These are phyloP conservation scores for Coelastrella sp. DNA, from an alignment of 139 green algal genomes.

Conservation along the genomic window DNA sequence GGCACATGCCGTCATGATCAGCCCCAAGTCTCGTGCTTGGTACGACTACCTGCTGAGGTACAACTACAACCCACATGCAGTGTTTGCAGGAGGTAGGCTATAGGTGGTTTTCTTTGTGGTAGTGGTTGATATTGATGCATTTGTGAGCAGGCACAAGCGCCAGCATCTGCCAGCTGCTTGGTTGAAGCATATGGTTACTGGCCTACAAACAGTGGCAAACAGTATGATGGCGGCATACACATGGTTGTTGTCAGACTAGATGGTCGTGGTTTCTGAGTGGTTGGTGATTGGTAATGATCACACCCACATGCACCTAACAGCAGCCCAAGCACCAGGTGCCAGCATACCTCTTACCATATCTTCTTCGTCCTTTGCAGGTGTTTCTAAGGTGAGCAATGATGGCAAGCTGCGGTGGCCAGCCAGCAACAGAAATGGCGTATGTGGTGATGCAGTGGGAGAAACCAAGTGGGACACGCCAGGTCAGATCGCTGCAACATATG, in stretches of 20 bases:
- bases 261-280: no score
- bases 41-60: conserved; percentile 37
- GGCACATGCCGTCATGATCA: conserved; percentile 41
- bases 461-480: conserved; percentile 38
- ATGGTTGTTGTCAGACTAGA: no score
- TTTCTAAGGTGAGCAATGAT: neutral
- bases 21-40: conserved; percentile 41
- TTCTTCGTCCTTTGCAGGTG: neutral
- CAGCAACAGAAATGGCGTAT: conserved; percentile 32
- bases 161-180: no score
- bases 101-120: no score
- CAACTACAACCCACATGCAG: conserved; percentile 52
- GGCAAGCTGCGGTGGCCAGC: conserved; percentile 38
- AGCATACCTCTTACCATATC: neutral
- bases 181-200: no score
- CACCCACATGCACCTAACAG: no score
- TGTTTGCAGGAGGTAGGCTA: conserved; percentile 43
- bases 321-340: no score
- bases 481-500: neutral
- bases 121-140: no score
- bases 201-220: no score
- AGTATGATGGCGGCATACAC: no score
- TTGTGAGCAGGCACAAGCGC: no score
- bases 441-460: conserved; percentile 35
- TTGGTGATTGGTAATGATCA: no score